Evolutionary conservation across 108 stramenopile genomes (phyloP), one percentile per base, ranked within the genome.

Genomic region (Skeletonema tropicum): DNA sequence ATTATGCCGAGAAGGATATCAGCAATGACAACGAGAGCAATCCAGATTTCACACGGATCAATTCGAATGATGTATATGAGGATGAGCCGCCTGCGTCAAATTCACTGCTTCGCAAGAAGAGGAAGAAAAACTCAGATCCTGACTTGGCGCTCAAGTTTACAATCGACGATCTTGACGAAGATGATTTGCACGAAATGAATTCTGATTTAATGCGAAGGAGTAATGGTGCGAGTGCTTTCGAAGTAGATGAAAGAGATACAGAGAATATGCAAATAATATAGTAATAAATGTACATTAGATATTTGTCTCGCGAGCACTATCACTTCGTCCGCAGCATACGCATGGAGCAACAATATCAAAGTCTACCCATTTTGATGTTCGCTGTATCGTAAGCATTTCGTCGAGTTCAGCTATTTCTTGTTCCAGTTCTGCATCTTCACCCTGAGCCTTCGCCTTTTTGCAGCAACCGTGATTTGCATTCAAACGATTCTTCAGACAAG

Each of bases 281-380:
- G 17, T 49, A 49, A 5, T 49, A 19, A 49, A 11, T 55, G 52
- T 55, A 55, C 52, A 55, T 25, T 55, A 55, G 52, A 55, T 3
- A 45, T 45, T 5, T 4, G 42, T n/a, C 11, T 5, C 42, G 42
- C 1, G 15, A 12, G n/a, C 36, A 62, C 17, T 17, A 35, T 38
- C 30, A 45, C 14, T 19, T 48, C 71, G 15, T 69, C 48, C 76
- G 29, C 93, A 94, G 67, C 93, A 94, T 11, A 76, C 86, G 60
- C 93, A 94, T 10, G 93, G 80, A 33, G 87, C 89, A 19, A 30
- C 64, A 39, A 94, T 80, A n/a, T 83, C 66, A 66, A 84, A 90
- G 64, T 94, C 93, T 9, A 85, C 89, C 80, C 78, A 87, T 61
- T 70, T 65, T 14, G 70, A 74, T 32, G 75, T 66, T 26, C 89